Evolutionary conservation across 129 eudicot genomes (phyloP), one percentile per base, ranked within the genome.

Genomic region (Chrysanthemum seticuspe): DNA sequence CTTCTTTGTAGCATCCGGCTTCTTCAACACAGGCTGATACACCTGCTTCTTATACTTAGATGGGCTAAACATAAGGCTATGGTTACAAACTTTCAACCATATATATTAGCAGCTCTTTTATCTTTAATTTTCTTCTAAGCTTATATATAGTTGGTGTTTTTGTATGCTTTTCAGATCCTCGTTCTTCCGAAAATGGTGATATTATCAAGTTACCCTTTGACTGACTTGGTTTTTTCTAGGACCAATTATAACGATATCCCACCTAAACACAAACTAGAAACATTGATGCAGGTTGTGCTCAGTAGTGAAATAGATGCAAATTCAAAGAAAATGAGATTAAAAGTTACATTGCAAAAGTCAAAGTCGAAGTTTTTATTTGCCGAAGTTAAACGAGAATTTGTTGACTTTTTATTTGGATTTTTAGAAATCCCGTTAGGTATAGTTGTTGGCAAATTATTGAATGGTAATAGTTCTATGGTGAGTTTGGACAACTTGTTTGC

Each of bases 381-480:
- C 12, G 67, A 72, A 55, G 83, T 83, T 0, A 45, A 47, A 56
- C 79, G 80, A 13, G 87, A 83, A 62, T 79, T 85, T 50, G 65
- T 63, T 3, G 84, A 85, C 11, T 82, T 82, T 48, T 69, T 82
- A 14, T 82, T 82, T 4, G 59, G 75, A 18, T 45, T 76, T 56
- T 69, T 82, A 4, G 67, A 60, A 2, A 64, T 85, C 23, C 70
- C 83, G 0, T 45, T 85, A 25, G 87, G 78, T 49, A 58, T 62
- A 0, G 54, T 85, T 25, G 16, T 62, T 0, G 36, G 62, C 10
- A 61, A 51, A 7, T 27, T 73, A 50, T 48, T 49, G 77, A 48
- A 61, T 5, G 69, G 76, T 0, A 18, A 29, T n/a, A n/a, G 52
- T 47, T 8, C 18, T 13, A 0, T 63, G 1, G 31, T 16, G 0